Percentiles rank a stretch among this genome's conserved stretches.
Conservation (phyloP, 345 rosid species). For the Orychophragmus violaceus region DNA sequence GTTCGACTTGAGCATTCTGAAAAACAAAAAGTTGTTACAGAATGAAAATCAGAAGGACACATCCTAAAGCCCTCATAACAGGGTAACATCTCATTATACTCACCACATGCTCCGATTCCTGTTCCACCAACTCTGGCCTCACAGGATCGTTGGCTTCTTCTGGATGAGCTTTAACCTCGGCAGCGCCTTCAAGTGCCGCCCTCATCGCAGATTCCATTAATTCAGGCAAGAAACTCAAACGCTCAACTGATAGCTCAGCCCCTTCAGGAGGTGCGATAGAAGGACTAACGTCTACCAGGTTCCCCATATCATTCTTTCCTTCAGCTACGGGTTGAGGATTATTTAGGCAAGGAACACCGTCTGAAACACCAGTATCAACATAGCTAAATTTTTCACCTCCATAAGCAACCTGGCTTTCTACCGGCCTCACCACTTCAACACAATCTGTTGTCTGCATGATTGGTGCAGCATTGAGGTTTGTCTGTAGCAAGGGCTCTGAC, state of each 20-base stretch:
- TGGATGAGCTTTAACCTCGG: conserved; percentile 56
- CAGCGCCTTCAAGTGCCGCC: conserved; percentile 77
- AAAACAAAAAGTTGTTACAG: conserved; percentile 14
- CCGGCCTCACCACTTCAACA: conserved; percentile 33
- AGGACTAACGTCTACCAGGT: conserved; percentile 39
- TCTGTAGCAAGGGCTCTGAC: too few relatives aligned
- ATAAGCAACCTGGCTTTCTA: conserved; percentile 29
- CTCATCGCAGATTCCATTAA: conserved; percentile 63
- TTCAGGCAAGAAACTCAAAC: conserved; percentile 54
- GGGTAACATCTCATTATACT: conserved; percentile 34
- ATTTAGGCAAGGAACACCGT: conserved; percentile 16
- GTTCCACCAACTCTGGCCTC: conserved; percentile 29
- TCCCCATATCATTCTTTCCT: conserved; percentile 19
- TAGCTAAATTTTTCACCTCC: conserved; percentile 33
- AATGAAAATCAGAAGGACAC: conserved; percentile 26
- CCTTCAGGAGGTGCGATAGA: conserved; percentile 34
- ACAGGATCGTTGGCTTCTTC: conserved; percentile 36
- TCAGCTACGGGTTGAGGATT: conserved; percentile 23
- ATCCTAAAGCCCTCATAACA: background rate
- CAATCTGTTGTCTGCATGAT: conserved; percentile 7
- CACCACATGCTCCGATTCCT: conserved; percentile 58
- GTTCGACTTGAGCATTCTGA: conserved; percentile 62
- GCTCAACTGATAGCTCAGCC: conserved; percentile 39
- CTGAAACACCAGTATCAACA: conserved; percentile 26
- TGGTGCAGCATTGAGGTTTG: conserved; percentile 21